Percentiles rank a stretch among this genome's conserved stretches.
These are phyloP conservation scores for Claviceps humidiphila DNA, from an alignment of 2,329 filamentous ascomycete genomes.

Conservation along the genomic window DNA sequence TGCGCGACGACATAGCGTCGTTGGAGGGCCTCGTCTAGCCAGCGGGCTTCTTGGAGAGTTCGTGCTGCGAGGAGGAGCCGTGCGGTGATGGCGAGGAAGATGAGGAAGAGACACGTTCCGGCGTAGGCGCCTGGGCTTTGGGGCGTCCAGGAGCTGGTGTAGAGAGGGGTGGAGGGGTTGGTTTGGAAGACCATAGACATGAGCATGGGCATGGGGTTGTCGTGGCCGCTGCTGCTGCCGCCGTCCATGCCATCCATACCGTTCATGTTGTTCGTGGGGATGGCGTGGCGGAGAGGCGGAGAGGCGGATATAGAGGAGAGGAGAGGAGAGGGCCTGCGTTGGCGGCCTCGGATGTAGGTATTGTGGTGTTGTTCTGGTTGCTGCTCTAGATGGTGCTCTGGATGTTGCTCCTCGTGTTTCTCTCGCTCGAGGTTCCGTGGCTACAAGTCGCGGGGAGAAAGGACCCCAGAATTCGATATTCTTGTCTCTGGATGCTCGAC, in stretches of 20 bases:
- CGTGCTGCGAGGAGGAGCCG: slow-evolving; percentile 62
- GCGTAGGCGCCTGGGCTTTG: slow-evolving; percentile 58
- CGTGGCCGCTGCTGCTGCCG: slow-evolving; percentile 1
- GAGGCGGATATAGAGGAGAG: not conserved
- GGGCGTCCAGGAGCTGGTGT: slow-evolving; percentile 61
- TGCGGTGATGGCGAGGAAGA: slow-evolving; percentile 57
- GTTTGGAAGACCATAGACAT: slow-evolving; percentile 51
- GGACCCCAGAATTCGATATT: no score
- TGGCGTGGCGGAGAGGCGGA: slow-evolving; percentile 7
- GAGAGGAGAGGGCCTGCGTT: not conserved
- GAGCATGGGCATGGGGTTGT: slow-evolving; percentile 8
- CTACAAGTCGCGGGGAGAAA: no score
- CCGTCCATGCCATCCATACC: slow-evolving; percentile 7
- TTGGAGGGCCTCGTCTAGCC: slow-evolving; percentile 57
- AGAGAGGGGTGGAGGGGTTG: slow-evolving; percentile 34
- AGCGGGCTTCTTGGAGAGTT: slow-evolving; percentile 46
- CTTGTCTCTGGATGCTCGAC: no score
- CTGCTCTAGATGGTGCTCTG: no score
- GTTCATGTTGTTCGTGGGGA: slow-evolving; percentile 12
- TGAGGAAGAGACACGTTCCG: slow-evolving; percentile 83
- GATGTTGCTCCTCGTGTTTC: no score
- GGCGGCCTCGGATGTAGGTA: not conserved
- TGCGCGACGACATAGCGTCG: slow-evolving; percentile 66
- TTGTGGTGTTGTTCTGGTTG: no score
- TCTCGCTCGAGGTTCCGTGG: no score